Conservation (phyloP, 257 asterid genomes). For the Nicotiana benthamiana region DNA sequence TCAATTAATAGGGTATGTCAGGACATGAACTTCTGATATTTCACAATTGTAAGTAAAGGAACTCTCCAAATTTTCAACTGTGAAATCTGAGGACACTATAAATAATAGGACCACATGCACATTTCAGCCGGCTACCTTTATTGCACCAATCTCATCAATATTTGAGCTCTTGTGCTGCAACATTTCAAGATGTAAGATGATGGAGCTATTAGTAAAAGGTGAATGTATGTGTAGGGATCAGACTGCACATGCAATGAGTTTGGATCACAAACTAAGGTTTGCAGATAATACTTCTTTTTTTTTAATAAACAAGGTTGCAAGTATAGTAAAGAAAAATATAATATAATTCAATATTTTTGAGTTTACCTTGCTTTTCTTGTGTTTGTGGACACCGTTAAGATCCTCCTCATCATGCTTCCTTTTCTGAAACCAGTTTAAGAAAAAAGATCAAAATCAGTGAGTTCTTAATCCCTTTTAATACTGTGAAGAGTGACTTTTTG, state of each 20-base stretch:
- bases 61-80: constrained; percentile 52
- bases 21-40: neutral
- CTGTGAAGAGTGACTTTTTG: neutral
- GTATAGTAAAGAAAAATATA: neutral
- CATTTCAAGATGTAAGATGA: constrained; percentile 25
- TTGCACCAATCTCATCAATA: constrained; percentile 83
- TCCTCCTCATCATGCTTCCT: constrained; percentile 65
- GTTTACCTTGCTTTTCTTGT: constrained; percentile 71
- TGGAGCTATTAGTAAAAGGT: constrained; percentile 10
- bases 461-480: neutral
- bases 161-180: constrained; percentile 95
- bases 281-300: neutral
- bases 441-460: neutral
- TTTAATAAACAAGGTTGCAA: neutral
- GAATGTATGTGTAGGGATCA: neutral
- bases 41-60: constrained; percentile 25
- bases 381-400: constrained; percentile 41
- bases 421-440: constrained; percentile 31
- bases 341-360: neutral
- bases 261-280: neutral
- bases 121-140: constrained; percentile 81
- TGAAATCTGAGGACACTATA: constrained; percentile 44
- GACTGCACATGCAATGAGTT: neutral
- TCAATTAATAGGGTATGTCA: neutral
- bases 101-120: constrained; percentile 28